phyloP scores from a whole-genome alignment of 352 stramenopile species.

The Globisporangium paroecandrum region DNA sequence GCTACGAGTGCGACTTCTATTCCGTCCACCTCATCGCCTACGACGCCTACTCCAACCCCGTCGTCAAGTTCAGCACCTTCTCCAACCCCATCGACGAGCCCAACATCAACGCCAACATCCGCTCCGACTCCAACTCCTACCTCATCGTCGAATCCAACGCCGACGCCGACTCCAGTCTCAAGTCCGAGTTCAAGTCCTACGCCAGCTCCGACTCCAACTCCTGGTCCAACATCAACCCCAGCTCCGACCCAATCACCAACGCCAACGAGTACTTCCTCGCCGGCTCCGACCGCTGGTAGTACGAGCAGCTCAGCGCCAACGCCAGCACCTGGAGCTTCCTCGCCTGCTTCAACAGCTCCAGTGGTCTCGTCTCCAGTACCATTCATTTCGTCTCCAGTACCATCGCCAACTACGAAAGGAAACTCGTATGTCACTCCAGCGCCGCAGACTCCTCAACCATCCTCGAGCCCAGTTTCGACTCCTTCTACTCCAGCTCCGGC shows the following conservation, averaged over 20 bases:
- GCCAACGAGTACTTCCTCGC: neutral
- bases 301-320: neutral
- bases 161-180: conserved; percentile 7
- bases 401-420: conserved; percentile 3
- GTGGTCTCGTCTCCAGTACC: neutral
- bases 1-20: conserved; percentile 10
- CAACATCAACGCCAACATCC: neutral
- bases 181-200: conserved; percentile 3
- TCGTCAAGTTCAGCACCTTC: conserved; percentile 6
- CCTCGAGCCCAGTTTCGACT: neutral
- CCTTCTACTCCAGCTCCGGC: neutral
- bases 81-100: neutral
- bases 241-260: neutral
- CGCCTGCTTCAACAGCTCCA: conserved; percentile 14
- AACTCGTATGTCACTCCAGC: neutral
- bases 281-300: neutral
- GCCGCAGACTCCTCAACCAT: neutral
- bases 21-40: neutral
- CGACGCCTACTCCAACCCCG: conserved; percentile 8
- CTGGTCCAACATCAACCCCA: neutral
- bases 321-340: neutral
- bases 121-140: conserved; percentile 11
- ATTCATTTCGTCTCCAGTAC: neutral
- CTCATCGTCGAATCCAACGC: conserved; percentile 1
- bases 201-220: neutral